Evolutionary conservation across 768 basidiomycete species (phyloP).

Genomic region (Termitomyces heimii): DNA sequence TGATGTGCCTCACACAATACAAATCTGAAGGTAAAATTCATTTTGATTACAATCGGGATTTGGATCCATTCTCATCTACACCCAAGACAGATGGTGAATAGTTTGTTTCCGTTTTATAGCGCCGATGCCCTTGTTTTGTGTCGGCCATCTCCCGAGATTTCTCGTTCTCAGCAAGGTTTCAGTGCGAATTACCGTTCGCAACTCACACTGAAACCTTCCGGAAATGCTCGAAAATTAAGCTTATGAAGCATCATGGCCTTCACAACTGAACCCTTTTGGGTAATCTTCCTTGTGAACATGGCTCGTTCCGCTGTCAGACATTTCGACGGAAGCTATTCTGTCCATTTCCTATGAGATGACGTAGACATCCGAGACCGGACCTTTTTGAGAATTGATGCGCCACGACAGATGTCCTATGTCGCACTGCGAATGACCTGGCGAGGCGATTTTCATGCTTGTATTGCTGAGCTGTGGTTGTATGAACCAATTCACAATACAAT

Average conservation of each 20-base stretch:
- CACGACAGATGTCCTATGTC: background rate
- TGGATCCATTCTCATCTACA: background rate
- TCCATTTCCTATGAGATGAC: background rate
- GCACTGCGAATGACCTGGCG: background rate
- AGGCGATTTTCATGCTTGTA: background rate
- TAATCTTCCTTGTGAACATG: constrained; percentile 25
- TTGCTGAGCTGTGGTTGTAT: background rate
- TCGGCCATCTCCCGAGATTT: constrained; percentile 2
- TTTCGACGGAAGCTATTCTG: constrained; percentile 4
- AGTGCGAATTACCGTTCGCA: constrained; percentile 24
- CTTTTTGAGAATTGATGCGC: background rate
- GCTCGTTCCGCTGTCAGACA: constrained; percentile 73
- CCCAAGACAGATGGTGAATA: background rate
- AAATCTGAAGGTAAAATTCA: background rate
- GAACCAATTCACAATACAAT: background rate
- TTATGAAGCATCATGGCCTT: constrained; percentile 54
- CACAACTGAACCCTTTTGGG: constrained; percentile 19
- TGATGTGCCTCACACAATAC: background rate
- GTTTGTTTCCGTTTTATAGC: background rate
- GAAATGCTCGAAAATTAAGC: constrained; percentile 34
- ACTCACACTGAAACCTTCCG: constrained; percentile 31
- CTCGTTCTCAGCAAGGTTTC: constrained; percentile 21
- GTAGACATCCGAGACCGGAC: background rate
- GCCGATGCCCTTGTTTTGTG: background rate
- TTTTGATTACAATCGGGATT: background rate